Evolutionary conservation across 2,329 filamentous ascomycete species (phyloP).

Genomic region (Colletotrichum liaoningense): DNA sequence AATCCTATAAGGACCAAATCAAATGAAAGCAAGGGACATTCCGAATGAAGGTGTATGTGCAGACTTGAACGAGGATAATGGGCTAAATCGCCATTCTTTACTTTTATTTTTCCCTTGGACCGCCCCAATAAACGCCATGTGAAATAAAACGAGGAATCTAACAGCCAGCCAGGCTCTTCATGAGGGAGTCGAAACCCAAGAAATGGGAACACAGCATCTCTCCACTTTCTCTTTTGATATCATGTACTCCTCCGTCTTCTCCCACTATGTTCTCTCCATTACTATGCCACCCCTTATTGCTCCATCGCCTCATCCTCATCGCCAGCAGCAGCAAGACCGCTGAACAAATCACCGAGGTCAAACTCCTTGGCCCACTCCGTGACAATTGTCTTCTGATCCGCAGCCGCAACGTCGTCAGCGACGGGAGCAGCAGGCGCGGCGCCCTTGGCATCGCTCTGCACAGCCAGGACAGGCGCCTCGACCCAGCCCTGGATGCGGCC

Average conservation of each 20-base stretch:
- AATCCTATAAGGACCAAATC: not conserved
- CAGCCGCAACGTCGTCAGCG: slow-evolving; percentile 58
- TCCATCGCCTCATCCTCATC: slow-evolving; percentile 62
- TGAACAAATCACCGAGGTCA: slow-evolving; percentile 90
- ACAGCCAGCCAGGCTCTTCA: slow-evolving; percentile 19
- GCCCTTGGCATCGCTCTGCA: slow-evolving; percentile 52
- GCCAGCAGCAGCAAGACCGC: slow-evolving; percentile 47
- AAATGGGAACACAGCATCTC: slow-evolving; percentile 6
- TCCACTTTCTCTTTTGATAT: slow-evolving; percentile 20
- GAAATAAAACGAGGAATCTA: not conserved
- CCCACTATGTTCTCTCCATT: not conserved
- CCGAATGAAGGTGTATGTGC: slow-evolving; percentile 7
- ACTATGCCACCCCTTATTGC: slow-evolving; percentile 48
- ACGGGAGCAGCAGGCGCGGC: slow-evolving; percentile 42
- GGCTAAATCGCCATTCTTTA: slow-evolving; percentile 7
- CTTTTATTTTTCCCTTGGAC: slow-evolving; percentile 20
- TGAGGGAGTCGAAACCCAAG: not conserved
- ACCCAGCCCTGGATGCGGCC: slow-evolving; percentile 94
- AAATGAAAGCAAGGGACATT: not conserved
- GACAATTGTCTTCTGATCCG: slow-evolving; percentile 87
- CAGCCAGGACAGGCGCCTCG: slow-evolving; percentile 76
- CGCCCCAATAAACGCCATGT: slow-evolving; percentile 29
- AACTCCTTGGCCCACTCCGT: slow-evolving; percentile 95
- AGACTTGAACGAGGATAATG: slow-evolving; percentile 20
- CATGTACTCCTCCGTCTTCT: not conserved